A percentile compares a stretch with the other conserved stretches of the same genome.
Conservation (phyloP, 2,329 filamentous ascomycete genomes). For the Ascomycota sp. region DNA sequence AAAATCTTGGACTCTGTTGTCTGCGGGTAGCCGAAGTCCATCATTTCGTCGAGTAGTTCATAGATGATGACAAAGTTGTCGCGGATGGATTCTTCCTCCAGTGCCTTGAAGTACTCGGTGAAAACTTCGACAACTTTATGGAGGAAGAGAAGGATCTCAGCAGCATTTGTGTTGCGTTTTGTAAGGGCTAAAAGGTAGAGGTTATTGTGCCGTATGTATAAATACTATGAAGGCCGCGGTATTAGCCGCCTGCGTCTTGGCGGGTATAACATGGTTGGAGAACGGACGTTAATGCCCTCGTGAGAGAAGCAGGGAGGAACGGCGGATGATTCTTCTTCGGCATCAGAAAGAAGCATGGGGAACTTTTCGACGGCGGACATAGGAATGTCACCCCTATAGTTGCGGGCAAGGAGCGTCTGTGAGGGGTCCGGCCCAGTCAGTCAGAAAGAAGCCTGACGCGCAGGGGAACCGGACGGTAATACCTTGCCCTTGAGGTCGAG, state of each 20-base stretch:
- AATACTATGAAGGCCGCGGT: constrained; percentile 37
- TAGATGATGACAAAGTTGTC: constrained; percentile 99
- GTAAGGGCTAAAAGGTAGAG: constrained; percentile 93
- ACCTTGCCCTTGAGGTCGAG: constrained; percentile 99
- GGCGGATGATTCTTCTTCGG: constrained; percentile 95
- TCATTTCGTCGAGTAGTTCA: constrained; percentile 97
- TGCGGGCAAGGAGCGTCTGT: constrained; percentile 89
- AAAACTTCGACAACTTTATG: constrained; percentile 98
- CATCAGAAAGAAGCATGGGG: constrained; percentile 82
- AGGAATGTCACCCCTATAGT: constrained; percentile 94
- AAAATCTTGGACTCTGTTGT: constrained; percentile 97
- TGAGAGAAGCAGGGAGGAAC: constrained; percentile 95
- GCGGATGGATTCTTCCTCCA: constrained; percentile 94
- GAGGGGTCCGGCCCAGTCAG: constrained; percentile 4
- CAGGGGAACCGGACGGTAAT: constrained; percentile 1
- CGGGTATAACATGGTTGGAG: not conserved
- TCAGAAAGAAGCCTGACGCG: not conserved
- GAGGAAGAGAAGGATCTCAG: constrained; percentile 92
- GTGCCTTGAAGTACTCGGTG: constrained; percentile 97
- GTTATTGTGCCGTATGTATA: constrained; percentile 98
- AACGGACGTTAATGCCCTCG: constrained; percentile 84
- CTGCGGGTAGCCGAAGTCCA: constrained; percentile 98
- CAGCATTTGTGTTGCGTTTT: constrained; percentile 96
- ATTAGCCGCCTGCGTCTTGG: constrained; percentile 1
- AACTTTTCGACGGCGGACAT: constrained; percentile 99